Evolutionary conservation across 2,329 filamentous ascomycete genomes (phyloP).

Genomic region (Cladobotryum mycophilum): DNA sequence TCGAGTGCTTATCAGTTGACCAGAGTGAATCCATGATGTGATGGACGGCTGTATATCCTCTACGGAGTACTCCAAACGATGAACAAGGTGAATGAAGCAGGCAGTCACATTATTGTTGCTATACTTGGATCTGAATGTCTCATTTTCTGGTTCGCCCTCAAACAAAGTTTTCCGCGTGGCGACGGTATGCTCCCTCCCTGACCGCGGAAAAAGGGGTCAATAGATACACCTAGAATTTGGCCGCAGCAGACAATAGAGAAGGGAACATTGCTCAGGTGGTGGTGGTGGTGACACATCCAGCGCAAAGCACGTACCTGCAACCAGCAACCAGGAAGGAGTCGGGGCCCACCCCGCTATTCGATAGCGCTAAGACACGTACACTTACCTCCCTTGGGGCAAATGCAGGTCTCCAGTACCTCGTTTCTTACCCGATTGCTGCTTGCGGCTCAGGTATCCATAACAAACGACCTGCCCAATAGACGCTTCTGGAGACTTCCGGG

Average conservation of each 20-base stretch:
- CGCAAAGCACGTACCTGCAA: neutral
- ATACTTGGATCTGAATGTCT: no score
- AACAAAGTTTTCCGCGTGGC: no score
- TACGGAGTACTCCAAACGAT: no score
- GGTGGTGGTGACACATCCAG: constrained; percentile 6
- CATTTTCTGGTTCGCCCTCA: no score
- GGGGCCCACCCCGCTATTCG: constrained; percentile 14
- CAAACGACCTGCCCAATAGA: constrained; percentile 15
- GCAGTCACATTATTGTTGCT: no score
- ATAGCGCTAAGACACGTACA: constrained; percentile 1
- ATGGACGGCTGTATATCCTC: no score
- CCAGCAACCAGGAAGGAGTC: neutral
- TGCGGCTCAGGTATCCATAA: constrained; percentile 17
- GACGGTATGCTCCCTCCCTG: no score
- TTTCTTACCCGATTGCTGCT: constrained; percentile 1
- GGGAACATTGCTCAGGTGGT: neutral
- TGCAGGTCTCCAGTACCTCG: constrained; percentile 17
- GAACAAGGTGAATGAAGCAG: no score
- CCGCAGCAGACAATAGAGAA: neutral
- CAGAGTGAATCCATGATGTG: no score
- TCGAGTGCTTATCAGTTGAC: no score
- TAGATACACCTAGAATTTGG: no score
- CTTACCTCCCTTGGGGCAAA: constrained; percentile 1
- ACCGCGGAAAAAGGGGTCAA: no score
- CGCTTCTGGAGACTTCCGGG: constrained; percentile 35